Conservation (phyloP, 805 yeast genomes). For the Sugiyamaella chiloensis region DNA sequence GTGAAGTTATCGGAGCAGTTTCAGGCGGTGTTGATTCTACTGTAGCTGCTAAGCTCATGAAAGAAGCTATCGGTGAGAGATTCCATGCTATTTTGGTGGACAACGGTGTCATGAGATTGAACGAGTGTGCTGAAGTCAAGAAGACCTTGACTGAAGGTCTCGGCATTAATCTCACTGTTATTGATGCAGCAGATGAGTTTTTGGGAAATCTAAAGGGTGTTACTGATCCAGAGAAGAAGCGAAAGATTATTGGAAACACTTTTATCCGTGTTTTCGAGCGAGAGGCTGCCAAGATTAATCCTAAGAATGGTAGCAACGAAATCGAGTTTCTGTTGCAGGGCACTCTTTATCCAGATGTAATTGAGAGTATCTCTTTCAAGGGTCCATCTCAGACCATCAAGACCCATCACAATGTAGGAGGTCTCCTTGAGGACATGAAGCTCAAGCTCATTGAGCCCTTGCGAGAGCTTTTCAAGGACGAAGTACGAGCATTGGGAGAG, state of each 20-base stretch:
- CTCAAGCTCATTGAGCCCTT: slow-evolving; percentile 97
- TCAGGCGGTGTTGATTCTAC: slow-evolving; percentile 99
- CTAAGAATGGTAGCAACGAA: slow-evolving; percentile 75
- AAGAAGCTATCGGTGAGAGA: slow-evolving; percentile 97
- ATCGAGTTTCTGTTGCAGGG: slow-evolving; percentile 95
- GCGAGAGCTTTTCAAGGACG: slow-evolving; percentile 98
- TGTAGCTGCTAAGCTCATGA: slow-evolving; percentile 97
- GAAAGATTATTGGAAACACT: slow-evolving; percentile 97
- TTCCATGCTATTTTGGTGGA: slow-evolving; percentile 98
- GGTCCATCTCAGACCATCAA: slow-evolving; percentile 99
- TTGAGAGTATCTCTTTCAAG: slow-evolving; percentile 97
- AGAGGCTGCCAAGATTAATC: slow-evolving; percentile 88
- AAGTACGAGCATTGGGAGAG: slow-evolving; percentile 95
- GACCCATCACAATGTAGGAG: slow-evolving; percentile 99
- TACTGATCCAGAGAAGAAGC: slow-evolving; percentile 97
- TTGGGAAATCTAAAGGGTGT: slow-evolving; percentile 84
- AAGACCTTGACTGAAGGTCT: slow-evolving; percentile 87
- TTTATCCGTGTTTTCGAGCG: slow-evolving; percentile 96
- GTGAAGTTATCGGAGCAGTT: slow-evolving; percentile 99
- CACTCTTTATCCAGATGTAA: slow-evolving; percentile 96
- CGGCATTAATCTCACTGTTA: slow-evolving; percentile 90
- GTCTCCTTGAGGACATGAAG: slow-evolving; percentile 96
- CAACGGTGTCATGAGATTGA: slow-evolving; percentile 94
- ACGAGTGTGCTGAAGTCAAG: slow-evolving; percentile 88
- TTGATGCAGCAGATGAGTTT: slow-evolving; percentile 91